Evolutionary conservation across 768 basidiomycete species (phyloP), one percentile per base, ranked within the genome.

Genomic region (Mycena venus): DNA sequence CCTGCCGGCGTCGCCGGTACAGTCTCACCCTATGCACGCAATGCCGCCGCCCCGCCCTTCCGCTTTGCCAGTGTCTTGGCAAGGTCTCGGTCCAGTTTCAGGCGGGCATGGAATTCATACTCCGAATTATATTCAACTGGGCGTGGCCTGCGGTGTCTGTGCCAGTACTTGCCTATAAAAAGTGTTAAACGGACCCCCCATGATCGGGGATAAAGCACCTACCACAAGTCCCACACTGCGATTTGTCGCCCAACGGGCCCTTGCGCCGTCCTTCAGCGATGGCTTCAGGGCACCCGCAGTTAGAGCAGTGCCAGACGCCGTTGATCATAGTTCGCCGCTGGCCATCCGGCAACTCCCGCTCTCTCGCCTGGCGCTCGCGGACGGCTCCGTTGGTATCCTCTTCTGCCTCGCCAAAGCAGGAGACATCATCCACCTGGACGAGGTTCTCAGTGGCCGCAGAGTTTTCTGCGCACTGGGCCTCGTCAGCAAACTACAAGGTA

Each of bases 201-300:
- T 69, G 49, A 78, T 62, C 21, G 38, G 61, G 38, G 31, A 65
- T 29, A 36, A 40, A 49, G 58, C 67, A 87, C 94, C 69, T 84
- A 97, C 96, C 96, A 84, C 97, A 98, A n/a, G 91, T 88, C 34
- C 95, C 95, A 83, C 97, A 99, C 82, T 98, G 94, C 2, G 92
- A 94, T 82, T 96, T 96, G 80, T 95, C 93, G 10, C 97, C 97
- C 58, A 96, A 85, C 0, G 96, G 96, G 0, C 97, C 96, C 78
- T 97, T 97, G 77, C 96, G 88, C 73, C 95, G 86, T 2, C 96
- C 96, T 47, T 96, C 86, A 3, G 96, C 95, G 72, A 98, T 92
- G 78, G 85, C 91, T 80, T 96, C 96, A 0, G 97, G 97, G 81
- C 95, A 95, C 12, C 97, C 97, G 78, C 96, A 98, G 80, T 96